These are phyloP conservation scores for Silene conica DNA, from an alignment of 148 eudicot species.

Conservation along the genomic window DNA sequence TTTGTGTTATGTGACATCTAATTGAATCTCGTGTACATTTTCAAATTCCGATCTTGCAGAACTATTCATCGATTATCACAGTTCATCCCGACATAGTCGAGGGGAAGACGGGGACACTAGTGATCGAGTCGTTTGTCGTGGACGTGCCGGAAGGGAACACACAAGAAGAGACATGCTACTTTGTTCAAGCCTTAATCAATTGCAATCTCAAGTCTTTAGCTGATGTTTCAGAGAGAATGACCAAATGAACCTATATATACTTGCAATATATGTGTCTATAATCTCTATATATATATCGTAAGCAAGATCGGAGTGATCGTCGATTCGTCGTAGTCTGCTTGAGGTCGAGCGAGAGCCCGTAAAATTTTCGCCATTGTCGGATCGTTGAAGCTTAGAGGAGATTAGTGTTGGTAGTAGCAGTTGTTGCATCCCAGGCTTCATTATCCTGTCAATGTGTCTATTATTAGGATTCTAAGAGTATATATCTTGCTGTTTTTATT, in stretches of 20 bases:
- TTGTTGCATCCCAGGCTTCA: constrained; percentile 40
- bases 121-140: constrained; percentile 66
- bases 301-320: neutral
- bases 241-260: neutral
- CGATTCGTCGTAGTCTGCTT: too few species aligned
- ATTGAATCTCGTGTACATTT: neutral
- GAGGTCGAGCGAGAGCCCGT: too few species aligned
- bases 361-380: neutral
- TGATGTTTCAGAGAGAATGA: constrained; percentile 67
- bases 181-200: constrained; percentile 55
- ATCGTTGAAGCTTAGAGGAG: constrained; percentile 33
- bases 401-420: constrained; percentile 15
- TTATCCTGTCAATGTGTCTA: neutral
- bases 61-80: constrained; percentile 61
- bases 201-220: constrained; percentile 73
- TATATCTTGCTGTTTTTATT: too few species aligned
- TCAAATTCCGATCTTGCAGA: constrained; percentile 37
- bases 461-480: neutral
- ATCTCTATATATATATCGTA: constrained; percentile 31
- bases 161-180: constrained; percentile 61
- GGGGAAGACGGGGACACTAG: constrained; percentile 53
- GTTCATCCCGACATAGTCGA: constrained; percentile 63
- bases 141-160: constrained; percentile 76
- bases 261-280: too few species aligned
- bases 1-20: too few species aligned